Base-by-base conservation (phyloP, 441 rosid genomes). In the Raphanus hybrid region DNA sequence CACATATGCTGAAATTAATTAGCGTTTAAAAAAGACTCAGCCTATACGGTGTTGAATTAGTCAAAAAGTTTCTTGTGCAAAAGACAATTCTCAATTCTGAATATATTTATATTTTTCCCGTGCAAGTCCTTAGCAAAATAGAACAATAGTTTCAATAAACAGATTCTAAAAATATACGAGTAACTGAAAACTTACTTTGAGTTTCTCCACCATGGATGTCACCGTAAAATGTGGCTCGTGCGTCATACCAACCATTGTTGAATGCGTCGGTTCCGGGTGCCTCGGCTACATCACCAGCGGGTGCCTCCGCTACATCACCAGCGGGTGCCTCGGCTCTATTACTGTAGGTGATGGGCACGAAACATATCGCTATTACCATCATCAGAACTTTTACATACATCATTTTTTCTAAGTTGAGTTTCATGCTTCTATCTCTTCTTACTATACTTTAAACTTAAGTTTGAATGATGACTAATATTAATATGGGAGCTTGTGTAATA, bases 141-240 rank as follows among this genome's bases (percentile, higher is more conserved):
- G 18, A 52, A 48, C 64, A 52, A 48, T 35, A 59, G 8, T 26
- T 32, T 29, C 65, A 29, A 12, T 16, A 16, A 16, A 16, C 18
- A 16, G 18, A 16, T 16, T 16, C 20, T 16, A 32, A 32, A 32
- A 32, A 34, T 55, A 14, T 27, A 48, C 12, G 18, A 59, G 11
- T 69, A 37, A 63, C 5, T 29, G 1, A 12, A 4, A 11, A 60
- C 76, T 60, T 66, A 75, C 78, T 6, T 68, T 34, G 54, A 26
- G 84, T 81, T 1, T 8, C 84, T 14, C 54, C 14, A 60, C 82
- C 86, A 41, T 43, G 35, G 32, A 78, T 74, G 71, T 81, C 84
- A 64, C 82, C 84, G 37, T 83, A 83, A 78, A 72, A 81, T 45
- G 84, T 78, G n/a, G 86, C 86, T 54, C 48, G 81, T 50, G 77